A percentile compares a stretch with the other conserved stretches of the same genome.
Evolutionary conservation across 306 rosid genomes (phyloP).

Genomic region (Vachellia pachyceras): DNA sequence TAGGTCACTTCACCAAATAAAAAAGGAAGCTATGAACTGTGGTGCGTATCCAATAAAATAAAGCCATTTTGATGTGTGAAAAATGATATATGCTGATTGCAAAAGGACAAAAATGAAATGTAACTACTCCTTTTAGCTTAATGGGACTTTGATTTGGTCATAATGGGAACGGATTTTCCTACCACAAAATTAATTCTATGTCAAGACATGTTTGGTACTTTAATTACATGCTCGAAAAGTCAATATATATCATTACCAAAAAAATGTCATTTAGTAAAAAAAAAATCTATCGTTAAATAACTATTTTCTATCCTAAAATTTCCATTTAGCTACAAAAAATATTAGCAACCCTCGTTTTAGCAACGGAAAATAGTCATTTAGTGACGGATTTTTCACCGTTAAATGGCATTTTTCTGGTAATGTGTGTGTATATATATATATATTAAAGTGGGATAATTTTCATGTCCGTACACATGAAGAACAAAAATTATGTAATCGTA

Average conservation of each 20-base stretch:
- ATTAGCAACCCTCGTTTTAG: too few species aligned
- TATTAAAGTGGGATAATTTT: background rate
- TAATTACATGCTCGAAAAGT: background rate
- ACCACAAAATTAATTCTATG: background rate
- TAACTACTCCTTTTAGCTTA: constrained; percentile 31
- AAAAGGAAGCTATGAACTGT: background rate
- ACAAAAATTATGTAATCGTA: background rate
- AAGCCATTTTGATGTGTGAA: constrained; percentile 14
- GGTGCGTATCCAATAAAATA: background rate
- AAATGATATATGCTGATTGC: constrained; percentile 23
- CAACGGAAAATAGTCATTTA: too few species aligned
- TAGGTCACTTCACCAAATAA: background rate
- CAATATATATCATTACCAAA: too few species aligned
- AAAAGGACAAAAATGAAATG: constrained; percentile 39
- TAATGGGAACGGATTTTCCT: background rate
- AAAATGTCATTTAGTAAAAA: too few species aligned
- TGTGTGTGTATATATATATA: too few species aligned
- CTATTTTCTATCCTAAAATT: too few species aligned
- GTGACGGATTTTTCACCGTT: too few species aligned
- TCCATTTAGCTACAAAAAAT: too few species aligned
- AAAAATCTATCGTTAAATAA: too few species aligned
- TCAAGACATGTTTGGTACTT: background rate
- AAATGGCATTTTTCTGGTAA: too few species aligned
- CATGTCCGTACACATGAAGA: background rate
- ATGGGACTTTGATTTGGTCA: background rate